Conservation (phyloP, 345 rosid species). For the Moricandia arvensis region DNA sequence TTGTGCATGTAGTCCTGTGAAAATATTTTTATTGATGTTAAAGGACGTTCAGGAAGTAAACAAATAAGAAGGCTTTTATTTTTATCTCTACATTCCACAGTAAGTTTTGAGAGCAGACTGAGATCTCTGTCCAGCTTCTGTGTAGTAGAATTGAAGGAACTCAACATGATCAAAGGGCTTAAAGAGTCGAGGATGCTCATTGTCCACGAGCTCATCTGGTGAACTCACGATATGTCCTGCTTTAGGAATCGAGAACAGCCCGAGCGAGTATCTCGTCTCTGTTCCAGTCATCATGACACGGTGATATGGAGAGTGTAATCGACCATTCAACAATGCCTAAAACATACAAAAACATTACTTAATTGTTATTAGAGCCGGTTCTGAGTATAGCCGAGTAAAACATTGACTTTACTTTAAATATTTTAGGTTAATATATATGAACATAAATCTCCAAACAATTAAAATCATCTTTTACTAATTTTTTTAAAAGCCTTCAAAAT, state of each 20-base stretch:
- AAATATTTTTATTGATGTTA: not conserved
- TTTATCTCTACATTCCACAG: constrained; percentile 37
- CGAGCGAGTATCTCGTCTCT: constrained; percentile 53
- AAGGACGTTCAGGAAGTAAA: not conserved
- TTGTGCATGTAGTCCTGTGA: not conserved
- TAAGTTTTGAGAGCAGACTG: constrained; percentile 44
- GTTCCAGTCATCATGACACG: constrained; percentile 72
- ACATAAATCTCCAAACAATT: not conserved
- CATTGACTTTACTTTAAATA: not conserved
- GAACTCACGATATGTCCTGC: constrained; percentile 44
- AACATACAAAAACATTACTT: not conserved
- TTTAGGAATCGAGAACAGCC: constrained; percentile 58
- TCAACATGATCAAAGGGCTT: constrained; percentile 59
- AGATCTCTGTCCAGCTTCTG: constrained; percentile 46
- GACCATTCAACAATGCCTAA: constrained; percentile 70
- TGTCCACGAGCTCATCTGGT: constrained; percentile 57
- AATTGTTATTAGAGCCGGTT: not conserved
- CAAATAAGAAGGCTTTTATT: not conserved
- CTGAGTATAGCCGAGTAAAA: not conserved
- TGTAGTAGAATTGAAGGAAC: constrained; percentile 44
- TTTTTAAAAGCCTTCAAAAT: not conserved
- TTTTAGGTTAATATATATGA: not conserved
- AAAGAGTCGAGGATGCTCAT: constrained; percentile 51
- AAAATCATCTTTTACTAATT: not conserved
- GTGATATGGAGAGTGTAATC: constrained; percentile 56